These are phyloP conservation scores for Xylona heveae DNA, from an alignment of 495 filamentous ascomycete species.

Conservation along the genomic window DNA sequence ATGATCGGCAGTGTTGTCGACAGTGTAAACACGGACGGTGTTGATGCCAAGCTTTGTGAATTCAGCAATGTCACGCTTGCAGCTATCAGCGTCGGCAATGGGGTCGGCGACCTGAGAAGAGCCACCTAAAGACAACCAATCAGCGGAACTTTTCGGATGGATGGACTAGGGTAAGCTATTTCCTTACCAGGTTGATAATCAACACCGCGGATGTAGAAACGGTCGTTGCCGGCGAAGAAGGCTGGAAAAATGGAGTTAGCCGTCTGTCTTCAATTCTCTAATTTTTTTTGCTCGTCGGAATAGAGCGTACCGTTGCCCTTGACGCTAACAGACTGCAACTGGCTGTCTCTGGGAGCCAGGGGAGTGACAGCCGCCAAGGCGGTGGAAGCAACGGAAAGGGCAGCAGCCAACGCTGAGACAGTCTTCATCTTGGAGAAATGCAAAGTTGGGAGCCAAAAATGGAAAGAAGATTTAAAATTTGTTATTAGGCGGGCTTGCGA, in stretches of 20 bases:
- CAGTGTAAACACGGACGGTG: slow-evolving; percentile 24
- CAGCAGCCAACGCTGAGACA: slow-evolving; percentile 3
- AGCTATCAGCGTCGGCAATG: slow-evolving; percentile 45
- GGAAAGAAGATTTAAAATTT: too few species aligned
- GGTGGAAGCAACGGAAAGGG: slow-evolving; percentile 3
- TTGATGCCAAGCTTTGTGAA: slow-evolving; percentile 23
- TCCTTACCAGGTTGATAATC: slow-evolving; percentile 66
- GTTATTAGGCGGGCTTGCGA: too few species aligned
- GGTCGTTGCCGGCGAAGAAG: slow-evolving; percentile 63
- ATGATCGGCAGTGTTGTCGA: slow-evolving; percentile 22
- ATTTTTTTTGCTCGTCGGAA: background rate
- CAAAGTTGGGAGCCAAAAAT: background rate
- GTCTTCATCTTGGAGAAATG: slow-evolving; percentile 5
- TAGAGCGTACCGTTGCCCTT: slow-evolving; percentile 22
- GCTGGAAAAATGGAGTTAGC: slow-evolving; percentile 24
- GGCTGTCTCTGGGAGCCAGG: background rate
- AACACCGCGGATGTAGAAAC: slow-evolving; percentile 88
- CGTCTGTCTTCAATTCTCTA: too few species aligned
- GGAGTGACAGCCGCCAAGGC: slow-evolving; percentile 1
- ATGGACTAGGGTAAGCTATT: background rate
- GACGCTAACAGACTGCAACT: slow-evolving; percentile 18
- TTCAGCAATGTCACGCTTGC: slow-evolving; percentile 63
- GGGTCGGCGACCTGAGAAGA: slow-evolving; percentile 60
- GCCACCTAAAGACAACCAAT: slow-evolving; percentile 25
- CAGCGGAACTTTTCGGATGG: background rate